Evolutionary conservation across 1,284 basidiomycete species (phyloP).

Genomic region (Mycosarcoma mackinlayi): DNA sequence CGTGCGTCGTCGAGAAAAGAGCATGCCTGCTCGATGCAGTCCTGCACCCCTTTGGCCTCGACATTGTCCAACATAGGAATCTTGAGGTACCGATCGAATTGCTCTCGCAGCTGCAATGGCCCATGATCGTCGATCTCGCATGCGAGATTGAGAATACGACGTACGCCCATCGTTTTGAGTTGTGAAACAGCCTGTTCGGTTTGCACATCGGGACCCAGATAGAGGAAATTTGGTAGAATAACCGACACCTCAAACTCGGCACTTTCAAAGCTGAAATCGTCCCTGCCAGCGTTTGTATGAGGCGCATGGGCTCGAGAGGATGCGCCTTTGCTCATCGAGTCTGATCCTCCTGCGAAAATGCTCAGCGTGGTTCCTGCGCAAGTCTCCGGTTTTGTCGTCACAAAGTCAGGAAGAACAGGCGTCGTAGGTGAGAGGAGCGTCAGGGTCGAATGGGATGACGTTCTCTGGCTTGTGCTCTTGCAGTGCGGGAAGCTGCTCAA

Average conservation of each 20-base stretch:
- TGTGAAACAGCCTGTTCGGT: conserved; percentile 78
- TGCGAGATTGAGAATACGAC: conserved; percentile 89
- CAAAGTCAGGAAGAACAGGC: background rate
- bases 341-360: too few species aligned
- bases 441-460: conserved; percentile 2
- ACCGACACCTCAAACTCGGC: conserved; percentile 53
- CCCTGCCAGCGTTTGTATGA: conserved; percentile 5
- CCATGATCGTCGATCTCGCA: conserved; percentile 72
- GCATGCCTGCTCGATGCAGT: conserved; percentile 84
- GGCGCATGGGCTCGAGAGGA: background rate
- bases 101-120: conserved; percentile 21
- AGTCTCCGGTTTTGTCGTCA: background rate
- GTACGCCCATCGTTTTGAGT: conserved; percentile 81
- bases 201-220: conserved; percentile 88
- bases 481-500: conserved; percentile 33
- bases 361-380: too few species aligned
- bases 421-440: conserved; percentile 7
- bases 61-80: conserved; percentile 94
- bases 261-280: conserved; percentile 15
- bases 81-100: conserved; percentile 82
- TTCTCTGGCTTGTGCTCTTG: conserved; percentile 7
- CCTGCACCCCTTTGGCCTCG: conserved; percentile 89
- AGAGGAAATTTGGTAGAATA: conserved; percentile 89
- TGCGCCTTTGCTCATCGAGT: too few species aligned
- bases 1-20: conserved; percentile 88